Conservation (phyloP, 108 stramenopile species). For the Nitzschia sp. region DNA sequence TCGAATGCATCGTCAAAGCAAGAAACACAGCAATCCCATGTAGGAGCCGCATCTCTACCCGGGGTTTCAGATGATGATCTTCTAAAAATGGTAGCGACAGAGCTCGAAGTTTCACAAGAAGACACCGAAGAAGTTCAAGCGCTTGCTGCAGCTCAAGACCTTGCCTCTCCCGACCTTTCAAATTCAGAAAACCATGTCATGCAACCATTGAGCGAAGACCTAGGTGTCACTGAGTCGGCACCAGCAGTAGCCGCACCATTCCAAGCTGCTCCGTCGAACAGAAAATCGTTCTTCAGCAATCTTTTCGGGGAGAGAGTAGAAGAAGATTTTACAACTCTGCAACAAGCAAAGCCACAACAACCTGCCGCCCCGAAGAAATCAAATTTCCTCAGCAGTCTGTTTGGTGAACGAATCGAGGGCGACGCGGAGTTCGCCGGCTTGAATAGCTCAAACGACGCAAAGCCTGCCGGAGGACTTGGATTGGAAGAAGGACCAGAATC, state of each 20-base stretch:
- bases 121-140: too few species aligned
- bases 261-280: neutral
- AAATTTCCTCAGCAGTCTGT: slow-evolving; percentile 10
- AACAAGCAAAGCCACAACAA: neutral
- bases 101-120: too few species aligned
- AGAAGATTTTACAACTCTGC: neutral
- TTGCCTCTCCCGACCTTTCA: too few species aligned
- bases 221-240: too few species aligned
- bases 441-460: neutral
- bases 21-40: too few species aligned
- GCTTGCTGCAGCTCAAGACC: too few species aligned
- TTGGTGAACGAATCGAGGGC: slow-evolving; percentile 14
- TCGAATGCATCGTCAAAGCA: neutral
- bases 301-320: slow-evolving; percentile 13
- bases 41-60: too few species aligned
- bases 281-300: slow-evolving; percentile 5
- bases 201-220: too few species aligned
- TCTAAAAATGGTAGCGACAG: too few species aligned
- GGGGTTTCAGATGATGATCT: too few species aligned
- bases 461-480: neutral
- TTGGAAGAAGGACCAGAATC: neutral
- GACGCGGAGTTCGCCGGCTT: neutral
- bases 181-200: too few species aligned
- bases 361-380: neutral
- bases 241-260: too few species aligned